Evolutionary conservation across 2,329 filamentous ascomycete species (phyloP).

Genomic region (Fusarium longipes): DNA sequence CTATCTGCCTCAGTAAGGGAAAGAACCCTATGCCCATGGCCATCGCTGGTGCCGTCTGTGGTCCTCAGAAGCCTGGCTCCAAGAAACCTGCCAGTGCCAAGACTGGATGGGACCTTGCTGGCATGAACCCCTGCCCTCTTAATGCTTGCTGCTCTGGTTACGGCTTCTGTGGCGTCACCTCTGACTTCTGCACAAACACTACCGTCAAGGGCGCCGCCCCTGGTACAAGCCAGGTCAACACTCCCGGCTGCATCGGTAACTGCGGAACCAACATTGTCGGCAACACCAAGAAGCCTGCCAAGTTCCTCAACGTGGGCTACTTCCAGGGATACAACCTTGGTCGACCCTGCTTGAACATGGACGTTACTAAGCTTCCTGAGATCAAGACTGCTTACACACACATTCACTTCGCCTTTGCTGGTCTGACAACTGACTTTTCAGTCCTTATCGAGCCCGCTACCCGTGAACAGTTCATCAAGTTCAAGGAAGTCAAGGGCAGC

Average conservation of each 20-base stretch:
- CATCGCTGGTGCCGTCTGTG: slow-evolving; percentile 49
- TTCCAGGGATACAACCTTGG: slow-evolving; percentile 50
- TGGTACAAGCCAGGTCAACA: slow-evolving; percentile 43
- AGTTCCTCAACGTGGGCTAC: slow-evolving; percentile 48
- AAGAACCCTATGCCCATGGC: slow-evolving; percentile 50
- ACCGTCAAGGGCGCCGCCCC: slow-evolving; percentile 45
- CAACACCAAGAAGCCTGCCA: slow-evolving; percentile 43
- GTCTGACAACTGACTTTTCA: slow-evolving; percentile 34
- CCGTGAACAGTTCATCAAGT: slow-evolving; percentile 47
- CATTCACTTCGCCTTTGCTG: slow-evolving; percentile 51
- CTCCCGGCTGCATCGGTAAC: slow-evolving; percentile 49
- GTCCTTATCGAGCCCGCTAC: slow-evolving; percentile 37
- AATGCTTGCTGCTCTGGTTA: slow-evolving; percentile 57
- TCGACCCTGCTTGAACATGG: slow-evolving; percentile 49
- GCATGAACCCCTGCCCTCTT: slow-evolving; percentile 60
- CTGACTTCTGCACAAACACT: slow-evolving; percentile 55
- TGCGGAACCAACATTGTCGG: slow-evolving; percentile 49
- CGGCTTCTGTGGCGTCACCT: slow-evolving; percentile 59
- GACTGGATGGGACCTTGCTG: slow-evolving; percentile 46
- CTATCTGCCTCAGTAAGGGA: slow-evolving; percentile 52
- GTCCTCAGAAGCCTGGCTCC: slow-evolving; percentile 50
- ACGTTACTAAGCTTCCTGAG: slow-evolving; percentile 40
- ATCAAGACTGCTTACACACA: slow-evolving; percentile 45
- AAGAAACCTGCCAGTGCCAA: slow-evolving; percentile 42
- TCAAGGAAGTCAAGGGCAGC: slow-evolving; percentile 44